Evolutionary conservation across 106 monocot species (phyloP).

Genomic region (Posidonia australis): DNA sequence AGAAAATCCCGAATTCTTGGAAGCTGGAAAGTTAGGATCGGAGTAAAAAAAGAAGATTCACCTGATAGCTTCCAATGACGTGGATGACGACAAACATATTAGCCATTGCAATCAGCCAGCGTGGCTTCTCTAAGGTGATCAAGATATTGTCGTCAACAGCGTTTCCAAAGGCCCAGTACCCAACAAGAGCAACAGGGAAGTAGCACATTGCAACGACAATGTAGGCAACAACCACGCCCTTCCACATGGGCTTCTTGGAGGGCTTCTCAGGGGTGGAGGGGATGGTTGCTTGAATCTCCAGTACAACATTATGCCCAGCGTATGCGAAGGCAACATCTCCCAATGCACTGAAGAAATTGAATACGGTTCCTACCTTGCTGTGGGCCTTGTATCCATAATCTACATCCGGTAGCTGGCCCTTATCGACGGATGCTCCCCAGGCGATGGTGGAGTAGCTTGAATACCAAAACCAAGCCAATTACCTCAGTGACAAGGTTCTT

Average conservation of each 20-base stretch:
- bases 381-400: background rate
- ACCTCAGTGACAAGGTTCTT: background rate
- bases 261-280: constrained; percentile 21
- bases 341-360: constrained; percentile 14
- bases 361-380: constrained; percentile 3
- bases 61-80: constrained; percentile 26
- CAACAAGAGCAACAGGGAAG: constrained; percentile 18
- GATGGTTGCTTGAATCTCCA: constrained; percentile 27
- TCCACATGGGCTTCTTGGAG: constrained; percentile 27
- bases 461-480: background rate
- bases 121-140: constrained; percentile 7
- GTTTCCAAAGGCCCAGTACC: constrained; percentile 23
- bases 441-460: constrained; percentile 3
- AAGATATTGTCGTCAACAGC: constrained; percentile 17
- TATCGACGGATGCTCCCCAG: background rate
- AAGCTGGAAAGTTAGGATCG: too few species aligned
- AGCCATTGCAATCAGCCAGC: constrained; percentile 15
- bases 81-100: constrained; percentile 23
- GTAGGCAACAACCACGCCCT: constrained; percentile 21
- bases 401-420: background rate
- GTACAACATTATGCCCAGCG: constrained; percentile 19
- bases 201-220: constrained; percentile 17
- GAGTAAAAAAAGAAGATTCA: background rate
- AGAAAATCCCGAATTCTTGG: too few species aligned
- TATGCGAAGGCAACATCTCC: constrained; percentile 23